Evolutionary conservation across 106 monocot species (phyloP).

Genomic region (Platanthera zijinensis): DNA sequence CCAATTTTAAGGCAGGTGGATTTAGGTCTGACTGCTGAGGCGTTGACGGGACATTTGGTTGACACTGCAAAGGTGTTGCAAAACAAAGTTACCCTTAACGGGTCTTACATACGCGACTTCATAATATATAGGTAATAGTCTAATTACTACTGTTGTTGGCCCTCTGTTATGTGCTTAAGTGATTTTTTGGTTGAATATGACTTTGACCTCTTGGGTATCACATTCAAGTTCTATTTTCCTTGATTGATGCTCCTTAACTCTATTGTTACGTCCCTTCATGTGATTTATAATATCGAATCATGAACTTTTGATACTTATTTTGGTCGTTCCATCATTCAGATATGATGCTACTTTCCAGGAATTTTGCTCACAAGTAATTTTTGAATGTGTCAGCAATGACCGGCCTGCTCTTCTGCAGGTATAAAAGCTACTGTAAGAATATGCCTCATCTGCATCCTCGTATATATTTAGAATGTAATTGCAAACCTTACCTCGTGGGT

Average conservation of each 20-base stretch:
- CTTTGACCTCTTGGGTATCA: no score
- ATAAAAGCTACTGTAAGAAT: neutral
- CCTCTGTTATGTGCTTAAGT: no score
- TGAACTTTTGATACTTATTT: neutral
- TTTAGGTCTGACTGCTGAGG: no score
- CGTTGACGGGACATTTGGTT: no score
- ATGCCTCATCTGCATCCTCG: neutral
- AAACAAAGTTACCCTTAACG: no score
- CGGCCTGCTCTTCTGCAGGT: constrained; percentile 85
- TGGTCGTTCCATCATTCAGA: constrained; percentile 32
- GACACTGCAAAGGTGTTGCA: no score
- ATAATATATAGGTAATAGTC: no score
- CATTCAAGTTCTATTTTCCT: no score
- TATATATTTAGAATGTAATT: neutral
- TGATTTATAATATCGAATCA: neutral
- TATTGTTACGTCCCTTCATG: neutral
- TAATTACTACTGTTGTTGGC: no score
- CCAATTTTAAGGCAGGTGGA: no score
- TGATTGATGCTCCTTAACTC: neutral
- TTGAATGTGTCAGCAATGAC: constrained; percentile 97
- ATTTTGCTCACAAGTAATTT: constrained; percentile 89
- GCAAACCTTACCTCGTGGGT: neutral
- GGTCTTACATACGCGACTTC: no score
- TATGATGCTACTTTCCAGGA: constrained; percentile 65
- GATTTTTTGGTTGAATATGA: no score